These are phyloP conservation scores for Diaporthe citrichinensis DNA, from an alignment of 2,329 filamentous ascomycete species.

Conservation along the genomic window DNA sequence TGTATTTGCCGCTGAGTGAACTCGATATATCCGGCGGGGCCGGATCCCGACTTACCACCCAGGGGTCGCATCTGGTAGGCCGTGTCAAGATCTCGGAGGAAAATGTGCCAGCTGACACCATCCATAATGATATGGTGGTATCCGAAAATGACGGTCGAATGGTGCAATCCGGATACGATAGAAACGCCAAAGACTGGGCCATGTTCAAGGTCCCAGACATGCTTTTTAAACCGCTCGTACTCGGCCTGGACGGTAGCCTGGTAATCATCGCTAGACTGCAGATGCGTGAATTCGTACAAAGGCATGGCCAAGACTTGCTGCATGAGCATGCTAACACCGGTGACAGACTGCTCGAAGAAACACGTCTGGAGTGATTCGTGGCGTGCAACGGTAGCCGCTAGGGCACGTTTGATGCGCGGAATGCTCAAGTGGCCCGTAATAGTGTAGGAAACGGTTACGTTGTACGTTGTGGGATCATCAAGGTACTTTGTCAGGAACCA, in stretches of 20 bases:
- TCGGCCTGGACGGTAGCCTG: conserved; percentile 37
- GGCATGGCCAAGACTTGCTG: conserved; percentile 48
- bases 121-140: conserved; percentile 31
- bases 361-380: conserved; percentile 55
- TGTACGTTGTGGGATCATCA: conserved; percentile 56
- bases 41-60: not conserved
- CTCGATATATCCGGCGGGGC: not conserved
- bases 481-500: conserved; percentile 54
- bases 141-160: conserved; percentile 52
- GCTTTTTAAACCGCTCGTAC: conserved; percentile 42
- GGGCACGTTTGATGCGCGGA: conserved; percentile 43
- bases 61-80: conserved; percentile 3
- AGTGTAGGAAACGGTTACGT: conserved; percentile 50
- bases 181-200: conserved; percentile 52
- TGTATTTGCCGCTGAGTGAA: not conserved
- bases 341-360: conserved; percentile 44
- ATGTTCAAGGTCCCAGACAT: conserved; percentile 55
- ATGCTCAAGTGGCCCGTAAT: conserved; percentile 49
- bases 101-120: conserved; percentile 4
- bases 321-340: conserved; percentile 38
- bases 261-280: conserved; percentile 44
- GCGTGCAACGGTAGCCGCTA: conserved; percentile 48
- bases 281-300: conserved; percentile 44
- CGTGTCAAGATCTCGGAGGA: conserved; percentile 12
- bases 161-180: conserved; percentile 54